Conservation (phyloP, 306 rosid species). For the Casuarina cunninghamiana region DNA sequence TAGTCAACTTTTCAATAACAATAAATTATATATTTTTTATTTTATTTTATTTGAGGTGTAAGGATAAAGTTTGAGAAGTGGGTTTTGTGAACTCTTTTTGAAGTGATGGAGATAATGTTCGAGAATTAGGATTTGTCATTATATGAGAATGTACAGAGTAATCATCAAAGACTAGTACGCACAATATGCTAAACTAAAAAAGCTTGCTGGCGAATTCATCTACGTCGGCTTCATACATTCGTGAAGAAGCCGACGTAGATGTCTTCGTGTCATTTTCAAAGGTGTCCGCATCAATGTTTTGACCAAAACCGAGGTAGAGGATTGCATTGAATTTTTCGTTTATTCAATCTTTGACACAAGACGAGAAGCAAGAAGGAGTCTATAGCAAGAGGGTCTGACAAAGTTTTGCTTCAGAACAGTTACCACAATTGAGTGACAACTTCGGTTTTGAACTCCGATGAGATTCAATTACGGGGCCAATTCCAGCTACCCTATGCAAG, state of each 20-base stretch:
- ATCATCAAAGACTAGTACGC: background rate
- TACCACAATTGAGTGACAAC: background rate
- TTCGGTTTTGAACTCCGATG: background rate
- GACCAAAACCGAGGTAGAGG: too few species aligned
- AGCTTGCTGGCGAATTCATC: constrained; percentile 76
- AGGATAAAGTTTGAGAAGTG: too few species aligned
- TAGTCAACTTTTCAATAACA: too few species aligned
- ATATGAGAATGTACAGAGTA: background rate
- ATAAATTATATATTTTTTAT: too few species aligned
- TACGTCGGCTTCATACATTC: constrained; percentile 32
- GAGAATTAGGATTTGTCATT: background rate
- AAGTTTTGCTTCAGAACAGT: too few species aligned
- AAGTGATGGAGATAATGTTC: too few species aligned
- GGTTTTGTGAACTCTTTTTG: too few species aligned
- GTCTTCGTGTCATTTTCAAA: too few species aligned
- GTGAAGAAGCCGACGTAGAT: constrained; percentile 33
- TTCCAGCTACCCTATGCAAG: background rate
- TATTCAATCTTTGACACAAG: background rate
- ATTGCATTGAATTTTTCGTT: background rate
- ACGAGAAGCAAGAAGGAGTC: background rate
- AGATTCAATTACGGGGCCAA: background rate
- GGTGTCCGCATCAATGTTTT: too few species aligned
- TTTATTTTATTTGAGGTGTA: too few species aligned
- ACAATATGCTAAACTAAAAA: constrained; percentile 19
- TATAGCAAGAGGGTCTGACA: too few species aligned